Evolutionary conservation across 805 yeast species (phyloP).

Genomic region (Wickerhamomyces ciferrii): DNA sequence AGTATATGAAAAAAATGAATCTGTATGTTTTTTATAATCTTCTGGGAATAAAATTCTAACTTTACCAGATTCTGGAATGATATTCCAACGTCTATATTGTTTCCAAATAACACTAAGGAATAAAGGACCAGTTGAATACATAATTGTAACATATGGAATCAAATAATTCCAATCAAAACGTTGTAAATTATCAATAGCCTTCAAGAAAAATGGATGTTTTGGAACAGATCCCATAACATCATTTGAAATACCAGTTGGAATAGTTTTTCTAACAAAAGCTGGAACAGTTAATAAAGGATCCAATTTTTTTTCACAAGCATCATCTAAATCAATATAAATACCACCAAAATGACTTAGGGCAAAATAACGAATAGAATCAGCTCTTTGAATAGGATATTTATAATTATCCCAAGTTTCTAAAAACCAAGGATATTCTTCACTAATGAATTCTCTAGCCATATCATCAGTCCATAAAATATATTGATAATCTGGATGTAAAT

Average conservation of each 20-base stretch:
- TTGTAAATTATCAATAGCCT: slow-evolving; percentile 59
- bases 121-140: slow-evolving; percentile 91
- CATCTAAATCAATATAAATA: slow-evolving; percentile 84
- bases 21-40: slow-evolving; percentile 58
- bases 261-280: slow-evolving; percentile 81
- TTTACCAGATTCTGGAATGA: slow-evolving; percentile 57
- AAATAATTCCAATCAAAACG: slow-evolving; percentile 68
- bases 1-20: slow-evolving; percentile 67
- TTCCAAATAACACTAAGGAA: slow-evolving; percentile 85
- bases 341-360: slow-evolving; percentile 84
- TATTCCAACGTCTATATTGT: slow-evolving; percentile 72
- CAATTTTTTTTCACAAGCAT: slow-evolving; percentile 72
- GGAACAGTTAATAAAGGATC: slow-evolving; percentile 81
- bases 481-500: slow-evolving; percentile 81
- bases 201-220: slow-evolving; percentile 76
- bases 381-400: slow-evolving; percentile 78
- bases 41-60: slow-evolving; percentile 68
- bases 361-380: slow-evolving; percentile 88
- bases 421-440: slow-evolving; percentile 83
- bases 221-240: slow-evolving; percentile 92
- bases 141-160: slow-evolving; percentile 84
- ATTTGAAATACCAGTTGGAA: slow-evolving; percentile 88
- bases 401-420: slow-evolving; percentile 72
- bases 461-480: slow-evolving; percentile 90
- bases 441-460: slow-evolving; percentile 71